Percentiles rank a stretch among this genome's conserved stretches.
Conservation (phyloP, 208 protist genomes). For the Entamoeba histolytica region DNA sequence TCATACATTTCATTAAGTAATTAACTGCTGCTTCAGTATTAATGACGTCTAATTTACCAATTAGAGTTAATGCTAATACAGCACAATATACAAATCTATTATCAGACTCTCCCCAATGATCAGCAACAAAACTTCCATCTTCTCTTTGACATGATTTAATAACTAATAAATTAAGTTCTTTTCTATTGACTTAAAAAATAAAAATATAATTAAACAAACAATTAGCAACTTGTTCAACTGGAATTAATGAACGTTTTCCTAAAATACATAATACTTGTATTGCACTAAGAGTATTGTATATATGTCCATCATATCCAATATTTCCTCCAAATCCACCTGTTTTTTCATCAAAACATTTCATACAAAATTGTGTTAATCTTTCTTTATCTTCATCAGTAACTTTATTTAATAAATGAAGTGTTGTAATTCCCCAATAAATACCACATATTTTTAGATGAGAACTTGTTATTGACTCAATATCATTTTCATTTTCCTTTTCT, state of each 20-base stretch:
- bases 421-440: background rate
- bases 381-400: background rate
- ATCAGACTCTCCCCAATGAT: constrained; percentile 90
- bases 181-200: constrained; percentile 3
- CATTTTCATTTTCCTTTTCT: background rate
- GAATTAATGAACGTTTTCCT: background rate
- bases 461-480: background rate
- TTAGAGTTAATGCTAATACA: constrained; percentile 63
- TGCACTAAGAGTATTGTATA: constrained; percentile 87
- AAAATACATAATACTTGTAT: constrained; percentile 64
- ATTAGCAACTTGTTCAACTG: background rate
- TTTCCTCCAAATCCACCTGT: constrained; percentile 86
- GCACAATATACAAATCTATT: constrained; percentile 72
- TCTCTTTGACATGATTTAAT: constrained; percentile 62
- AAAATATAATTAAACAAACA: constrained; percentile 5
- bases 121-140: constrained; percentile 90
- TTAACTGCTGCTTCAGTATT: constrained; percentile 55
- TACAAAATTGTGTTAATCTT: constrained; percentile 60
- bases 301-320: constrained; percentile 74
- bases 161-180: background rate
- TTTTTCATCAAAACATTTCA: constrained; percentile 53
- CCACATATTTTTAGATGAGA: background rate
- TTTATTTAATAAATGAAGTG: background rate
- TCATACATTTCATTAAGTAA: constrained; percentile 70
- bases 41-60: constrained; percentile 49